These are phyloP conservation scores for Fusarium palustre DNA, from an alignment of 2,329 filamentous ascomycete genomes.

Conservation along the genomic window DNA sequence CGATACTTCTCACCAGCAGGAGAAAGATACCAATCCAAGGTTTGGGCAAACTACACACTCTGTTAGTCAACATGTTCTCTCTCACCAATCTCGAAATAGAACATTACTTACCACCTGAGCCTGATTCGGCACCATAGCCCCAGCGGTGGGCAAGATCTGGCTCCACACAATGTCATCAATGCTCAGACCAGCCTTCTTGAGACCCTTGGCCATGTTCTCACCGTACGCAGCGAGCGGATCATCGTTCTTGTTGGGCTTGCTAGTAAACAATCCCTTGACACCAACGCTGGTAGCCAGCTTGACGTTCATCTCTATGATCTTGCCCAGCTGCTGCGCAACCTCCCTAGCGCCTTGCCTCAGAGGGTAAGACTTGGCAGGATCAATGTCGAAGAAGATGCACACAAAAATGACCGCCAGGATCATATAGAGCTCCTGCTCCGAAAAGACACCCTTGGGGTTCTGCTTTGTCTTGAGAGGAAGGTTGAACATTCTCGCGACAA, in stretches of 20 bases:
- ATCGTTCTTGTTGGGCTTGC: constrained; percentile 60
- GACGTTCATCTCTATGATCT: constrained; percentile 72
- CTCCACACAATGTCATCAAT: constrained; percentile 76
- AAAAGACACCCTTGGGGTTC: constrained; percentile 69
- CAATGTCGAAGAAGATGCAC: constrained; percentile 73
- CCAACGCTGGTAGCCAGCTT: constrained; percentile 63
- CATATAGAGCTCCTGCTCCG: constrained; percentile 68
- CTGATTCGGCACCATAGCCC: constrained; percentile 76
- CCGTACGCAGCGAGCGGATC: constrained; percentile 73
- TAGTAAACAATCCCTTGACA: constrained; percentile 62
- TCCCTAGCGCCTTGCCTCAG: constrained; percentile 69
- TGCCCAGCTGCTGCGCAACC: constrained; percentile 69
- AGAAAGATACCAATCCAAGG: constrained; percentile 78
- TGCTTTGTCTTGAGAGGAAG: constrained; percentile 73
- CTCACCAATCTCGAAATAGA: background rate
- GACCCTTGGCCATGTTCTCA: constrained; percentile 70
- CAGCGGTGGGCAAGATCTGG: constrained; percentile 75
- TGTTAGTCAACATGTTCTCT: constrained; percentile 32
- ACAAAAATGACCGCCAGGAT: constrained; percentile 74
- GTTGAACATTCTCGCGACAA: constrained; percentile 71
- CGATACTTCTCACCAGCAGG: constrained; percentile 66
- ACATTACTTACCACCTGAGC: constrained; percentile 68
- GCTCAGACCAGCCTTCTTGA: constrained; percentile 72
- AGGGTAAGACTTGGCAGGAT: constrained; percentile 74
- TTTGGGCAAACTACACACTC: constrained; percentile 70